Evolutionary conservation across 768 basidiomycete species (phyloP).

Genomic region (Lentinula lateritia): DNA sequence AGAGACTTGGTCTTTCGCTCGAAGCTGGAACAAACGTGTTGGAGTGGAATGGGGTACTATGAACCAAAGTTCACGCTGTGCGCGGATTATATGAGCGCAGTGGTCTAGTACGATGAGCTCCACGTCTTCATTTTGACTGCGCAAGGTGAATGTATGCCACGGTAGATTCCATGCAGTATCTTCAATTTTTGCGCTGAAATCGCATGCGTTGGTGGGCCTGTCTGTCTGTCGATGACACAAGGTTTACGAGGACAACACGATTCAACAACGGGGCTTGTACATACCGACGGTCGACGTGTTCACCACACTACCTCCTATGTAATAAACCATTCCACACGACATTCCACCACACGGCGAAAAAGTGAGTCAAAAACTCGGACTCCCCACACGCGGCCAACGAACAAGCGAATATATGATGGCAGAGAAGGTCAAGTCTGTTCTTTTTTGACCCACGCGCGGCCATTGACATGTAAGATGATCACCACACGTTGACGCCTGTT

Average conservation of each 20-base stretch:
- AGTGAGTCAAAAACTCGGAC: background rate
- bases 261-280: too few relatives aligned
- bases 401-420: conserved; percentile 30
- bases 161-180: conserved; percentile 89
- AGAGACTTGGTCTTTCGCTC: too few relatives aligned
- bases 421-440: conserved; percentile 91
- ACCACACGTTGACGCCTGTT: conserved; percentile 37
- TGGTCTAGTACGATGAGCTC: conserved; percentile 71
- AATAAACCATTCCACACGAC: too few relatives aligned
- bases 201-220: conserved; percentile 86
- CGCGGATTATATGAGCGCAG: too few relatives aligned
- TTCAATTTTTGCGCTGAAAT: conserved; percentile 64
- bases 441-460: conserved; percentile 93
- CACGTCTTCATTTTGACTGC: conserved; percentile 84
- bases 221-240: background rate
- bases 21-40: background rate
- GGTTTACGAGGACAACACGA: too few relatives aligned
- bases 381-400: background rate
- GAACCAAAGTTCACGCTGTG: conserved; percentile 37
- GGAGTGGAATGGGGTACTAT: conserved; percentile 97
- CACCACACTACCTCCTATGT: background rate
- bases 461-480: conserved; percentile 97
- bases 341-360: too few relatives aligned
- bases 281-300: background rate
- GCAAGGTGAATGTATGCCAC: conserved; percentile 52